Evolutionary conservation across 2,329 filamentous ascomycete species (phyloP).

Genomic region (Diaporthe longicolla): DNA sequence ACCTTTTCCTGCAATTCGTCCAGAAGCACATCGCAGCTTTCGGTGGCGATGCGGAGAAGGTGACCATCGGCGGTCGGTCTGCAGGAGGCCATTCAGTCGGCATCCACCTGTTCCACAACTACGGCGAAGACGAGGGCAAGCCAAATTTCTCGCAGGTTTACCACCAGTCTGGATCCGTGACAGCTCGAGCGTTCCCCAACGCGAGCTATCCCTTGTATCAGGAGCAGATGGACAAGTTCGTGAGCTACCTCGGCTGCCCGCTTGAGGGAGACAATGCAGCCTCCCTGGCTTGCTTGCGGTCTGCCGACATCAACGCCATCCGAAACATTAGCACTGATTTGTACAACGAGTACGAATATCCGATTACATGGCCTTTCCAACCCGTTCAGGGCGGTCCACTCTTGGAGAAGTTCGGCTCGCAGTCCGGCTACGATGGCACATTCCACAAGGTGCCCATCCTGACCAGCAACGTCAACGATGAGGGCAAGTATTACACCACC

Average conservation of each 20-base stretch:
- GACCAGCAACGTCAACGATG: slow-evolving; percentile 55
- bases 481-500: slow-evolving; percentile 53
- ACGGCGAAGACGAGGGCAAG: slow-evolving; percentile 49
- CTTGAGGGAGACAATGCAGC: slow-evolving; percentile 48
- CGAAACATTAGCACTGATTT: slow-evolving; percentile 56
- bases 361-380: slow-evolving; percentile 64
- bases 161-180: slow-evolving; percentile 56
- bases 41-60: slow-evolving; percentile 45
- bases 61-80: slow-evolving; percentile 41
- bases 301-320: slow-evolving; percentile 54
- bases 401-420: slow-evolving; percentile 62
- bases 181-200: slow-evolving; percentile 54
- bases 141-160: slow-evolving; percentile 53
- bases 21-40: slow-evolving; percentile 45
- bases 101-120: slow-evolving; percentile 47
- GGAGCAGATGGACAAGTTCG: slow-evolving; percentile 51
- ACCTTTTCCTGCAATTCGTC: slow-evolving; percentile 44
- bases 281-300: slow-evolving; percentile 56
- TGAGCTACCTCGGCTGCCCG: slow-evolving; percentile 50
- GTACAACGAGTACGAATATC: slow-evolving; percentile 53
- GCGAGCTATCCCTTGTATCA: slow-evolving; percentile 52
- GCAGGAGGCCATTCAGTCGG: slow-evolving; percentile 35
- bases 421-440: slow-evolving; percentile 54
- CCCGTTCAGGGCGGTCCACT: slow-evolving; percentile 61
- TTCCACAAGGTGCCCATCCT: slow-evolving; percentile 55